Conservation (phyloP, 352 stramenopile species). For the Pythium insidiosum region DNA sequence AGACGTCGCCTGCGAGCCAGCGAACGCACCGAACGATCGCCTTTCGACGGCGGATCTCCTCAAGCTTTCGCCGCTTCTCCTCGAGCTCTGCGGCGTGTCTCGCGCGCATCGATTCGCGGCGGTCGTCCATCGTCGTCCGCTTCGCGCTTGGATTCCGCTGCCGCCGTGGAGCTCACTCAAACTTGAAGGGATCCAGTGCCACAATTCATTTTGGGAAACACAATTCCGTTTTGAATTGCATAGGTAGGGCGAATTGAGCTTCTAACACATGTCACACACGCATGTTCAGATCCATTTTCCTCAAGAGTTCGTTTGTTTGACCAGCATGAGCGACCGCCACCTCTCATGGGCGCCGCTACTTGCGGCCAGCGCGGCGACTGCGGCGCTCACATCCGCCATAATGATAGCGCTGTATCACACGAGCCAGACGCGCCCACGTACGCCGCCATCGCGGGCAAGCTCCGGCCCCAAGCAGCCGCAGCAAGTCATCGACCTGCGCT, state of each 20-base stretch:
- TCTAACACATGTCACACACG: neutral
- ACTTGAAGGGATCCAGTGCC: too few species aligned
- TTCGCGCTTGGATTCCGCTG: neutral
- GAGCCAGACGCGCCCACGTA: too few species aligned
- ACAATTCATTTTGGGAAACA: too few species aligned
- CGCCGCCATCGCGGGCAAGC: too few species aligned
- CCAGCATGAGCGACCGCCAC: too few species aligned
- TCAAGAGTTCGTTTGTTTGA: too few species aligned
- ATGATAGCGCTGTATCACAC: conserved; percentile 10
- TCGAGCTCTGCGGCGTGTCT: conserved; percentile 83
- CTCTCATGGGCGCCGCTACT: conserved; percentile 21
- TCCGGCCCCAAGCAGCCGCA: too few species aligned
- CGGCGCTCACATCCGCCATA: conserved; percentile 24
- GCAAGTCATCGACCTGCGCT: conserved; percentile 20
- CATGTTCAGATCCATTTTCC: too few species aligned
- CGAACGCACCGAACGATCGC: conserved; percentile 50
- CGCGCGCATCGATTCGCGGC: conserved; percentile 37
- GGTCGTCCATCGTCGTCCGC: conserved; percentile 3
- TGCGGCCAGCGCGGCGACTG: conserved; percentile 29
- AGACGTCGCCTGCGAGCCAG: too few species aligned
- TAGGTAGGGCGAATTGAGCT: neutral
- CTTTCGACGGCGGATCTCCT: conserved; percentile 84
- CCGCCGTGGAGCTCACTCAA: too few species aligned
- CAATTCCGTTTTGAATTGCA: conserved; percentile 4
- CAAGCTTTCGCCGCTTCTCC: conserved; percentile 85